Conservation (phyloP, 2,329 filamentous ascomycete species). For the Proliferodiscus dingleyae region DNA sequence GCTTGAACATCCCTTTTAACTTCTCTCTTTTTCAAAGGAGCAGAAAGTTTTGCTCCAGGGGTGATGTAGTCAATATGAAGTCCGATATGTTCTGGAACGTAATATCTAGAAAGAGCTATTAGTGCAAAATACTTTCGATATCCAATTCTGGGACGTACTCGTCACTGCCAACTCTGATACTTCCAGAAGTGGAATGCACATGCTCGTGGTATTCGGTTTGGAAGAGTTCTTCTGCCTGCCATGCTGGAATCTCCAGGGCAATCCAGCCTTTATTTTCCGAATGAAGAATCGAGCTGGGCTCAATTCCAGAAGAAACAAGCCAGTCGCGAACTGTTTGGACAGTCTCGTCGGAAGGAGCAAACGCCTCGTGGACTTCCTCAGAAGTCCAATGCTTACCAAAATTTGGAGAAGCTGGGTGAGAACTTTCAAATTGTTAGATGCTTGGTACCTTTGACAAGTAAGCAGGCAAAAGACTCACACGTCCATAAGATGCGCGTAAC, state of each 20-base stretch:
- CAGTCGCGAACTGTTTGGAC: constrained; percentile 31
- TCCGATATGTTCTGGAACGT: constrained; percentile 37
- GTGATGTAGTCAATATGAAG: constrained; percentile 43
- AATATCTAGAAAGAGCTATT: constrained; percentile 26
- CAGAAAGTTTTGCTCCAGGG: constrained; percentile 38
- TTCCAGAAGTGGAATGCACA: constrained; percentile 28
- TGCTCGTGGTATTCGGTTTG: constrained; percentile 33
- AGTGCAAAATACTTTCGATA: background rate
- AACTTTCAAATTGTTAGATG: constrained; percentile 15
- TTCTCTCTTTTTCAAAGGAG: constrained; percentile 10
- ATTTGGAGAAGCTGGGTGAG: constrained; percentile 26
- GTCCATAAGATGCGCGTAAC: constrained; percentile 19
- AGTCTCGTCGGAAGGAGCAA: constrained; percentile 30
- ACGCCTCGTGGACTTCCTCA: constrained; percentile 31
- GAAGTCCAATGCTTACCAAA: constrained; percentile 35
- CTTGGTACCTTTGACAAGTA: background rate
- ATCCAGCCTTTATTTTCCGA: constrained; percentile 33
- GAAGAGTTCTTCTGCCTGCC: constrained; percentile 33
- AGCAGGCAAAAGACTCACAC: constrained; percentile 13
- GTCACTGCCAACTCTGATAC: constrained; percentile 32
- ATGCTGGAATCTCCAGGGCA: constrained; percentile 31
- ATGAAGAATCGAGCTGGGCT: constrained; percentile 29
- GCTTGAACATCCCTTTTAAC: constrained; percentile 2
- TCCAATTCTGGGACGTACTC: constrained; percentile 22
- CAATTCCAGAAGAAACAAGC: constrained; percentile 32